Conservation (phyloP, 1,139 yeast species). For the Protomyces arabidopsidicola region DNA sequence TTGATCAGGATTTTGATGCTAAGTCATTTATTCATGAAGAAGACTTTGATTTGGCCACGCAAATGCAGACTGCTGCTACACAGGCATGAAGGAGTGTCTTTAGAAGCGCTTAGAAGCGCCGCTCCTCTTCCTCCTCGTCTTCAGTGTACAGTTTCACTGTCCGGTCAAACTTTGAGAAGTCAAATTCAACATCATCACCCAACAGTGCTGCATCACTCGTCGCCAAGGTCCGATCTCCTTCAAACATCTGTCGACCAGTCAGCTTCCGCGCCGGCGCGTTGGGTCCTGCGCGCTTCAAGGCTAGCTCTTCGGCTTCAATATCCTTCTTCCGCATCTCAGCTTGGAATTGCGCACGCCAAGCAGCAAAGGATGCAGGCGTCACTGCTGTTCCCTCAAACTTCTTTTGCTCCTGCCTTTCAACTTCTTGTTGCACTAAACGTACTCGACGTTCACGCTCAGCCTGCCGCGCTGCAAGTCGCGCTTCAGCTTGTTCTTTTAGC, state of each 20-base stretch:
- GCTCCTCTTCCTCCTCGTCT: constrained; percentile 22
- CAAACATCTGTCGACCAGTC: constrained; percentile 83
- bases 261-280: constrained; percentile 66
- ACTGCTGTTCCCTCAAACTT: constrained; percentile 70
- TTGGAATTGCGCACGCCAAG: constrained; percentile 67
- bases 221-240: constrained; percentile 50
- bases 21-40: neutral
- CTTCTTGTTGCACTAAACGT: constrained; percentile 49
- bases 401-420: constrained; percentile 53
- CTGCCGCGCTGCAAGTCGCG: constrained; percentile 48
- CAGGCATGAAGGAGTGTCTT: neutral
- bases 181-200: constrained; percentile 27
- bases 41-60: neutral
- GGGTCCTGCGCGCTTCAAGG: constrained; percentile 50
- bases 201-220: constrained; percentile 15
- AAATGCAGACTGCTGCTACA: neutral
- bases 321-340: constrained; percentile 42
- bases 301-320: constrained; percentile 43
- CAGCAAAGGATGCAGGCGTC: constrained; percentile 61
- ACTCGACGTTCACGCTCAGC: constrained; percentile 53
- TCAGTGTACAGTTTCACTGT: constrained; percentile 1
- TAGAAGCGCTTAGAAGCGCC: neutral
- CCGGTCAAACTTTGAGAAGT: constrained; percentile 20
- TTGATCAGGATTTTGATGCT: neutral
- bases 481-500: constrained; percentile 74